phyloP scores from a whole-genome alignment of 768 basidiomycete genomes.

The Collybiopsis confluens region DNA sequence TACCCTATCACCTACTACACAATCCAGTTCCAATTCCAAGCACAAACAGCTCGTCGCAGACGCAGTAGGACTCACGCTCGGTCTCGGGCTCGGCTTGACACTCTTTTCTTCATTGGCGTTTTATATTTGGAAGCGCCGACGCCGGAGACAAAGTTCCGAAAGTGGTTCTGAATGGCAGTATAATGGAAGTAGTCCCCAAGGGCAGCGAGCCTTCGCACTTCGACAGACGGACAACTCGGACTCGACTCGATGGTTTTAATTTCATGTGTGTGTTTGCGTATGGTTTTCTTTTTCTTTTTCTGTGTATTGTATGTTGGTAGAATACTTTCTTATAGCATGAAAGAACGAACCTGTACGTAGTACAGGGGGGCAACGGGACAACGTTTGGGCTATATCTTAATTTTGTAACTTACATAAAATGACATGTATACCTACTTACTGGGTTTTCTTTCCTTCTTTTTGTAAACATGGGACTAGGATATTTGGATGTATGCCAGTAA shows the following conservation, averaged over 20 bases:
- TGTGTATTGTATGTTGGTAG: no score
- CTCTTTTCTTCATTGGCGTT: conserved; percentile 17
- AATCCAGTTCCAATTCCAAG: not conserved
- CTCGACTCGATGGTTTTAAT: conserved; percentile 7
- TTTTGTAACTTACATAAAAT: no score
- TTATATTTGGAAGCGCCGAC: conserved; percentile 23
- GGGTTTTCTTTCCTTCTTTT: no score
- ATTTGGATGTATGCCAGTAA: no score
- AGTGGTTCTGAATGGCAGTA: not conserved
- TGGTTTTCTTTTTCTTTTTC: no score
- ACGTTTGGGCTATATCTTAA: no score
- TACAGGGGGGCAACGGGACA: no score
- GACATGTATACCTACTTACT: no score
- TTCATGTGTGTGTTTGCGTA: not conserved
- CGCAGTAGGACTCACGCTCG: conserved; percentile 31
- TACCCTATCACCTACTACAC: not conserved
- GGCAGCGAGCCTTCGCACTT: not conserved
- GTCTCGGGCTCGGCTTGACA: conserved; percentile 30
- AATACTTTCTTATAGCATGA: no score
- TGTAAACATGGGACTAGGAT: no score
- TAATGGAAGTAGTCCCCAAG: conserved; percentile 1
- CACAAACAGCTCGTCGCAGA: conserved; percentile 18
- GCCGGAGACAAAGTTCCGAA: conserved; percentile 11
- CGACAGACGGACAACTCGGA: conserved; percentile 6
- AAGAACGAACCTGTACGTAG: no score